Percentiles rank a stretch among this genome's conserved stretches.
Evolutionary conservation across 371 early-diverging fungal species (phyloP).

Genomic region (Circinella minor): DNA sequence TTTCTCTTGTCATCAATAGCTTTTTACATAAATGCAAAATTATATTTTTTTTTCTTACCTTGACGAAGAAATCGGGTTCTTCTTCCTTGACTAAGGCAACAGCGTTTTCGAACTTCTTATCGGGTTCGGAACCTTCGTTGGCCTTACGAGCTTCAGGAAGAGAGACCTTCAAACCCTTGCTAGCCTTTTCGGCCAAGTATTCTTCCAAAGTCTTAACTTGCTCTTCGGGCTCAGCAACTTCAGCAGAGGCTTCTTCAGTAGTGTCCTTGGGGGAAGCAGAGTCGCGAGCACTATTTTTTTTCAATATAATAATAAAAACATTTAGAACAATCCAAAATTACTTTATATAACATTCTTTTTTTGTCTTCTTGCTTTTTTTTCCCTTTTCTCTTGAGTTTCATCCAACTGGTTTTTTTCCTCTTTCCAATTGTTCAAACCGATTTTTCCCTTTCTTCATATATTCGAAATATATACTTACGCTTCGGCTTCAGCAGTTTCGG

Average conservation of each 20-base stretch:
- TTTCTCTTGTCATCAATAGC: no score
- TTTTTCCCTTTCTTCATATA: background rate
- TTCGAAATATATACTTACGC: conserved; percentile 31
- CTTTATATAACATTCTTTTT: background rate
- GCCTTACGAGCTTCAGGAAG: conserved; percentile 75
- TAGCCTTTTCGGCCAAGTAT: conserved; percentile 74
- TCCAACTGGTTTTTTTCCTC: background rate
- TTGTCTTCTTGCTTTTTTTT: background rate
- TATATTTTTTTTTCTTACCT: conserved; percentile 48
- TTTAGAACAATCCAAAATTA: background rate
- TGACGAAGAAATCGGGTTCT: conserved; percentile 66
- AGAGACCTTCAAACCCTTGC: conserved; percentile 67
- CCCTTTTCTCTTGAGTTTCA: background rate
- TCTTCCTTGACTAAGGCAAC: conserved; percentile 73
- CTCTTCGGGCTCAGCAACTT: conserved; percentile 68
- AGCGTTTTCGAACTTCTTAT: conserved; percentile 78
- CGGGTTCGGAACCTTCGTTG: conserved; percentile 77
- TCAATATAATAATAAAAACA: background rate
- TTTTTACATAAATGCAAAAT: no score
- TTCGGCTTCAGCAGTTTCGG: conserved; percentile 51
- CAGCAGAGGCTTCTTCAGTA: conserved; percentile 44
- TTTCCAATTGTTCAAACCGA: no score
- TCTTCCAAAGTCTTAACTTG: conserved; percentile 79
- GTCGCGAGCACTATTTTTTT: conserved; percentile 34
- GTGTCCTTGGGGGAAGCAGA: conserved; percentile 38